phyloP scores from a whole-genome alignment of 1,284 basidiomycete genomes.

The Moniliella sp. region DNA sequence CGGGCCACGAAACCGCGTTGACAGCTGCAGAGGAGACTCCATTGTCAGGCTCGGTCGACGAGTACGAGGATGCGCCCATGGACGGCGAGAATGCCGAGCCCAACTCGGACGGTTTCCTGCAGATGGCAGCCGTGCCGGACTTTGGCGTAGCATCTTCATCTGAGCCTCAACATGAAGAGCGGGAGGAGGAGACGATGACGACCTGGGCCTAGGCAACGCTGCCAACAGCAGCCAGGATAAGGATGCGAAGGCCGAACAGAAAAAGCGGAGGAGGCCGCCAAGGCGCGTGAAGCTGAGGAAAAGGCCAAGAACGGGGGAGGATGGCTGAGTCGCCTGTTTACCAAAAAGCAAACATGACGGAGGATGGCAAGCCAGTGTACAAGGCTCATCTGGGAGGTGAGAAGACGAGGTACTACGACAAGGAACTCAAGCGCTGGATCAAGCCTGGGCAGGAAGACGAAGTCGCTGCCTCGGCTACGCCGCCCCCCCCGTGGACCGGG shows the following conservation, averaged over 20 bases:
- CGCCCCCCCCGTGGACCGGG: constrained; percentile 5
- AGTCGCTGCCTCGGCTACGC: neutral
- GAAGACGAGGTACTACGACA: constrained; percentile 75
- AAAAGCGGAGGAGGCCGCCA: constrained; percentile 3
- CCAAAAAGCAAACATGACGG: too few relatives aligned
- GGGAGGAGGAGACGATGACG: neutral
- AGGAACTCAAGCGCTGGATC: constrained; percentile 82
- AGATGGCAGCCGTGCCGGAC: too few relatives aligned
- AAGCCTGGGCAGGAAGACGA: constrained; percentile 78
- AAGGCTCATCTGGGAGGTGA: constrained; percentile 42
- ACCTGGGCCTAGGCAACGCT: neutral
- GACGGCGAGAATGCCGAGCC: constrained; percentile 1
- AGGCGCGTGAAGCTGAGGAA: constrained; percentile 2
- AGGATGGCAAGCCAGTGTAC: too few relatives aligned
- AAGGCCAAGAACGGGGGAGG: constrained; percentile 46
- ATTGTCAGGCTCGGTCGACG: constrained; percentile 36
- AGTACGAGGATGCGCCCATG: constrained; percentile 32
- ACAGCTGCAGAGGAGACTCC: too few relatives aligned
- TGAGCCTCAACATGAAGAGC: neutral
- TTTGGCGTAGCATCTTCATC: too few relatives aligned
- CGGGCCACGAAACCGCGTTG: too few relatives aligned
- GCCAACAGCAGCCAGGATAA: neutral
- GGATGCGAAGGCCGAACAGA: neutral
- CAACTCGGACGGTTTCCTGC: neutral
- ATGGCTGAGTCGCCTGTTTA: too few relatives aligned